Percentiles rank a stretch among this genome's conserved stretches.
Evolutionary conservation across 208 protist genomes (phyloP).

Genomic region (Wallacemonas rigidus): DNA sequence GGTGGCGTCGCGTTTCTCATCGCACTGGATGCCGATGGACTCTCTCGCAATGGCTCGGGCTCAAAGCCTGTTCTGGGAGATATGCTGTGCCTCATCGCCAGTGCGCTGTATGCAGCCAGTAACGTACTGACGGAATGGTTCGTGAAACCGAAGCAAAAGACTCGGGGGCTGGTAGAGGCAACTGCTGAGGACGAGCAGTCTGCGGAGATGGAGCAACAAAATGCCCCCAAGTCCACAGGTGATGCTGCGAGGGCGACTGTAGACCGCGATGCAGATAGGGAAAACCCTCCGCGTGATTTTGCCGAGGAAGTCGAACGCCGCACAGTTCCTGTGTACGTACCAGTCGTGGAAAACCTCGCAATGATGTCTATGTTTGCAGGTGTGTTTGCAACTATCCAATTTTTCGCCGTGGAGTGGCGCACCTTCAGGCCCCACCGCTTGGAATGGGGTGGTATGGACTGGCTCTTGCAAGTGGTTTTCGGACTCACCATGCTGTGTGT

Average conservation of each 20-base stretch:
- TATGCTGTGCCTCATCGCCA: constrained; percentile 77
- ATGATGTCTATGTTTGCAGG: constrained; percentile 77
- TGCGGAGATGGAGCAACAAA: background rate
- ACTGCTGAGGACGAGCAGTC: constrained; percentile 12
- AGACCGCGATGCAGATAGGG: background rate
- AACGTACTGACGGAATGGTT: constrained; percentile 93
- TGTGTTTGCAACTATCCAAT: constrained; percentile 73
- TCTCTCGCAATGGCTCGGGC: constrained; percentile 41
- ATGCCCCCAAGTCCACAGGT: background rate
- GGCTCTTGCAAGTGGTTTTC: constrained; percentile 80
- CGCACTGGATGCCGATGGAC: constrained; percentile 68
- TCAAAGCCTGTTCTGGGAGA: constrained; percentile 78
- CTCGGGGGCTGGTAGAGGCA: background rate
- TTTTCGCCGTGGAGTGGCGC: constrained; percentile 79
- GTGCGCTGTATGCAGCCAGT: constrained; percentile 82
- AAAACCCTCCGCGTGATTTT: background rate
- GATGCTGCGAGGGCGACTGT: background rate
- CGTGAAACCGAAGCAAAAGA: constrained; percentile 60
- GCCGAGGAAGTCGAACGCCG: constrained; percentile 24
- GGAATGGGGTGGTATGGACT: constrained; percentile 62
- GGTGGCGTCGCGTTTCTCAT: constrained; percentile 82
- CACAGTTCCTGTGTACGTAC: constrained; percentile 66
- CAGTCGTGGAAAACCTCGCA: constrained; percentile 72
- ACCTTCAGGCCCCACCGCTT: constrained; percentile 44
- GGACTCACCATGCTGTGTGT: constrained; percentile 80